Evolutionary conservation across 2,329 filamentous ascomycete genomes (phyloP).

Genomic region (Diplocarpon rosae): DNA sequence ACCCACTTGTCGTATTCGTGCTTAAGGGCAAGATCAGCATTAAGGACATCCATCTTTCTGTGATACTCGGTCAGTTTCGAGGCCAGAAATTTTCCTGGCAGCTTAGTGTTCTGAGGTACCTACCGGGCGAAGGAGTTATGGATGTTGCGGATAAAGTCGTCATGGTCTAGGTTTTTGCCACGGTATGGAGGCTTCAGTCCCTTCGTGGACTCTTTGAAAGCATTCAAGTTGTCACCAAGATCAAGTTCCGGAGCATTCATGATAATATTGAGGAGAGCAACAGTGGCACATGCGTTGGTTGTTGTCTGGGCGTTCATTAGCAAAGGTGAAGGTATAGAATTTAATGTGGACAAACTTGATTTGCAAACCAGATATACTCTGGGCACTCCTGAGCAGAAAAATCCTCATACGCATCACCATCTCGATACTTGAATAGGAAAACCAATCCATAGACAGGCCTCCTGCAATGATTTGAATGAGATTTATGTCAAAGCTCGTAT

Average conservation of each 20-base stretch:
- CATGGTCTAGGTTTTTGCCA: constrained; percentile 64
- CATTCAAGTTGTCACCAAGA: constrained; percentile 57
- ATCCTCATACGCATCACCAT: constrained; percentile 35
- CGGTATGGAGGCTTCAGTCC: constrained; percentile 59
- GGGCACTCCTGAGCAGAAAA: constrained; percentile 45
- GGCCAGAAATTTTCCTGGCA: too few relatives aligned
- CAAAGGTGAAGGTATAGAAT: neutral
- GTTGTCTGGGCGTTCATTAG: constrained; percentile 44
- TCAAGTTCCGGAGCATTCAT: constrained; percentile 64
- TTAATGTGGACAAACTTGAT: constrained; percentile 49
- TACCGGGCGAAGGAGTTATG: constrained; percentile 82
- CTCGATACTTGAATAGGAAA: constrained; percentile 68
- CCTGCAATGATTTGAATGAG: constrained; percentile 33
- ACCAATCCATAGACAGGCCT: constrained; percentile 76
- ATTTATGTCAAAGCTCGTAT: neutral
- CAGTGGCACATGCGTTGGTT: constrained; percentile 80
- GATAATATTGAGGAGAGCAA: constrained; percentile 84
- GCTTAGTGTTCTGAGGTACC: constrained; percentile 12
- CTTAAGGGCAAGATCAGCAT: constrained; percentile 54
- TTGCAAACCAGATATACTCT: constrained; percentile 79
- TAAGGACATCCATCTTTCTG: constrained; percentile 65
- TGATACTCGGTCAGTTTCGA: neutral
- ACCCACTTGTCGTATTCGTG: constrained; percentile 34
- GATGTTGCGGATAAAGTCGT: constrained; percentile 64
- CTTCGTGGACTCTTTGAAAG: constrained; percentile 64